Evolutionary conservation across 2,329 filamentous ascomycete species (phyloP), one percentile per base, ranked within the genome.

Genomic region (Aspergillus proliferans): DNA sequence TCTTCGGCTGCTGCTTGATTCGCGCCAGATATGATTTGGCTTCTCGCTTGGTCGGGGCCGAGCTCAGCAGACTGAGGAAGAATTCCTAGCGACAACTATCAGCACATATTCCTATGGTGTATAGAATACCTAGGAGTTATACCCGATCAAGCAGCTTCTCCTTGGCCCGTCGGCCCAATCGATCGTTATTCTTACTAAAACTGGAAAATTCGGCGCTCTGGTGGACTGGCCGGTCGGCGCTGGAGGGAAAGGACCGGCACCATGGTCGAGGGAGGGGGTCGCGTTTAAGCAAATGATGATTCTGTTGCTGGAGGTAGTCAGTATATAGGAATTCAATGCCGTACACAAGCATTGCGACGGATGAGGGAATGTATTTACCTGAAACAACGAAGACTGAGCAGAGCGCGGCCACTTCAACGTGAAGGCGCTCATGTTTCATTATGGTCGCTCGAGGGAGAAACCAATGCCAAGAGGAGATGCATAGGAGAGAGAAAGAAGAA

Each of bases 21-120:
- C 89, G 91, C 58, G 93, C 86, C 14, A 98, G 78, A 64, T 96
- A 98, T 34, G 88, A 84, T 69, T 87, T 91, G 43, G 91, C 90
- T 72, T 98, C 93, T 60, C 93, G 84, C 70, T 91, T 95, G 0
- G 92, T 96, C 5, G 91, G 87, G 9, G 90, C 89, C 15, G 91
- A 89, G 61, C 88, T 88, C 28, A 98, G 76, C 3, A 97, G 81
- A 14, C 89, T 91, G 28, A 94, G 78, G 59, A 95, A 85, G 61
- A 95, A 86, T 63, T 95, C 88, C 85, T 90, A 40, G n/a, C 24
- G n/a, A 40, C 30, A 14, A 30, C 15, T 36, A 33, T 50, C 18
- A 54, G 46, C 22, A 15, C 19, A 14, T 22, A 22, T 22, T 22
- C 22, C 22, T 22, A 22, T 22, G 22, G 22, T 22, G 4, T 22